Evolutionary conservation across 495 filamentous ascomycete genomes (phyloP).

Genomic region (Penicillium ochrochloron): DNA sequence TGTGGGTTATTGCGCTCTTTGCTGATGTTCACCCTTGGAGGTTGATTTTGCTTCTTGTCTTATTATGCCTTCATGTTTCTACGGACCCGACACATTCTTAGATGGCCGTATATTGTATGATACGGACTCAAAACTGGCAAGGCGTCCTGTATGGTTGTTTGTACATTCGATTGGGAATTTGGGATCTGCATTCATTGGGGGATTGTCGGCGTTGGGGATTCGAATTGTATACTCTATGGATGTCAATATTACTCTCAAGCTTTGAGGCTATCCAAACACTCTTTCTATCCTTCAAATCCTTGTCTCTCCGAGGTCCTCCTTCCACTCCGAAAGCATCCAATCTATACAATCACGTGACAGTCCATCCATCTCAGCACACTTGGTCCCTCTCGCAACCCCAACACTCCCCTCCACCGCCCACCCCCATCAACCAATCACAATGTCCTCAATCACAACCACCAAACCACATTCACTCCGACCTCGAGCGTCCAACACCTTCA

Average conservation of each 20-base stretch:
- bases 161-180: slow-evolving; percentile 11
- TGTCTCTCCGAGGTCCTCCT: neutral
- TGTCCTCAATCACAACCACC: slow-evolving; percentile 28
- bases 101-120: slow-evolving; percentile 11
- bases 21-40: neutral
- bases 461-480: slow-evolving; percentile 22
- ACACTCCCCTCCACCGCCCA: slow-evolving; percentile 25
- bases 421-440: slow-evolving; percentile 26
- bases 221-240: neutral
- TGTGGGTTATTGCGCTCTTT: neutral
- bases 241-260: neutral
- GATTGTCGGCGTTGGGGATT: neutral
- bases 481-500: slow-evolving; percentile 19
- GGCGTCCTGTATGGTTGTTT: neutral
- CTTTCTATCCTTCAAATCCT: neutral
- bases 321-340: slow-evolving; percentile 2
- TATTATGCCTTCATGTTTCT: slow-evolving; percentile 13
- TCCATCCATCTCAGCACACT: slow-evolving; percentile 13
- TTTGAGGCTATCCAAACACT: neutral
- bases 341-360: slow-evolving; percentile 12
- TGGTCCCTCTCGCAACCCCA: neutral
- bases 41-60: neutral
- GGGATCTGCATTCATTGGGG: slow-evolving; percentile 12
- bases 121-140: slow-evolving; percentile 10
- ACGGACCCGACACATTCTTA: slow-evolving; percentile 7